Evolutionary conservation across 2,329 filamentous ascomycete species (phyloP).

Genomic region (Xylaria sp.): DNA sequence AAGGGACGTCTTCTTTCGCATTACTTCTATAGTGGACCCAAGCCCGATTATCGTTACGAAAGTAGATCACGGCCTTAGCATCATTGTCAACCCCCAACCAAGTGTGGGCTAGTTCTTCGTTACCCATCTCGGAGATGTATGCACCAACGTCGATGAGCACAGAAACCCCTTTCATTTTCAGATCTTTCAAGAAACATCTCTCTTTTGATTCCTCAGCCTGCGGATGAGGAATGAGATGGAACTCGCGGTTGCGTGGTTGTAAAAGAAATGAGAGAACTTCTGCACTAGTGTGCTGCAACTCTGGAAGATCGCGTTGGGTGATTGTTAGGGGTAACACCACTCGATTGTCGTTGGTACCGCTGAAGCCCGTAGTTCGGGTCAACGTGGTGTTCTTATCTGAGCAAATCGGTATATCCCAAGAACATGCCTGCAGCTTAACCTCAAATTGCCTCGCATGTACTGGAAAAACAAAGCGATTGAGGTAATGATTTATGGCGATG

Average conservation of each 20-base stretch:
- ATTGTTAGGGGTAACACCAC: slow-evolving; percentile 68
- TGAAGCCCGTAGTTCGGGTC: slow-evolving; percentile 65
- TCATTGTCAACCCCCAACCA: slow-evolving; percentile 61
- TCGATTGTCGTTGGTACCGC: slow-evolving; percentile 74
- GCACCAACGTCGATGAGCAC: slow-evolving; percentile 73
- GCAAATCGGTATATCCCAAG: slow-evolving; percentile 72
- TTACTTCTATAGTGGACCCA: slow-evolving; percentile 54
- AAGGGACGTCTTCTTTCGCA: slow-evolving; percentile 49
- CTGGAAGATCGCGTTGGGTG: slow-evolving; percentile 66
- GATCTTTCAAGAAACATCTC: slow-evolving; percentile 53
- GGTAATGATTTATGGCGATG: slow-evolving; percentile 66
- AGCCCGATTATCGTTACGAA: slow-evolving; percentile 57
- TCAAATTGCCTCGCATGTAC: slow-evolving; percentile 71
- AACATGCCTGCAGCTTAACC: slow-evolving; percentile 70
- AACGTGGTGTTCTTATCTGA: not conserved
- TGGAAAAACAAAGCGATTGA: slow-evolving; percentile 73
- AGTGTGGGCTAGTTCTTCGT: slow-evolving; percentile 56
- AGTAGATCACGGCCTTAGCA: slow-evolving; percentile 63
- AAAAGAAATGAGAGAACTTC: slow-evolving; percentile 70
- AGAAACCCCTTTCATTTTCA: slow-evolving; percentile 15
- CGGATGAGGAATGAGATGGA: slow-evolving; percentile 50
- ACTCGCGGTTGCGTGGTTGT: slow-evolving; percentile 60
- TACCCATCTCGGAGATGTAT: slow-evolving; percentile 71
- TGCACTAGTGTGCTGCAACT: slow-evolving; percentile 68
- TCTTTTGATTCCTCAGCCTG: slow-evolving; percentile 56